A percentile compares a stretch with the other conserved stretches of the same genome.
phyloP scores from a whole-genome alignment of 202 grass and related monocot species.

The Miscanthus sacchariflorus region DNA sequence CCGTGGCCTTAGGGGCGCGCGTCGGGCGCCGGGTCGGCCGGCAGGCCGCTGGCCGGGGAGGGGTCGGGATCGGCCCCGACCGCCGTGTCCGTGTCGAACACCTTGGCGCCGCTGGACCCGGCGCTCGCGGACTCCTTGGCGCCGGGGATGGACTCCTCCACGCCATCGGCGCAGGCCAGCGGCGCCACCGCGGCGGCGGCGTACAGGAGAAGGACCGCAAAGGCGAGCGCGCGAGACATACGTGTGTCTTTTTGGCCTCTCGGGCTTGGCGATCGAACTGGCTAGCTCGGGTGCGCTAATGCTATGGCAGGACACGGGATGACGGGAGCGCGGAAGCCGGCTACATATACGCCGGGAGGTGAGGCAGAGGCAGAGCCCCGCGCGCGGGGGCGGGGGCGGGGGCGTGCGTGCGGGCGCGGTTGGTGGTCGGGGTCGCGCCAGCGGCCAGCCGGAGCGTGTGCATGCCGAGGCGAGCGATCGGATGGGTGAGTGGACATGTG shows the following conservation, averaged over 20 bases:
- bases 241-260: too few species aligned
- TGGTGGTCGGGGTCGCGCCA: too few species aligned
- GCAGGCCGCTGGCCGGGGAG: background rate
- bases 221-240: conserved; percentile 48
- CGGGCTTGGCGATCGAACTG: background rate
- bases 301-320: too few species aligned
- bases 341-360: background rate
- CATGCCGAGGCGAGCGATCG: too few species aligned
- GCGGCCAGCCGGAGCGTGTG: too few species aligned
- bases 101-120: background rate
- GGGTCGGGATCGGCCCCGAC: conserved; percentile 27
- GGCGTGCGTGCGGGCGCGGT: too few species aligned
- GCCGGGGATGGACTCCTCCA: background rate
- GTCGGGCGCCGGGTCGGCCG: conserved; percentile 35
- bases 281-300: background rate
- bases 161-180: background rate
- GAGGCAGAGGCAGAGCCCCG: too few species aligned
- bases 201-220: conserved; percentile 22
- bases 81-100: background rate
- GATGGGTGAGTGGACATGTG: too few species aligned
- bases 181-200: conserved; percentile 8
- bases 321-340: background rate
- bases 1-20: conserved; percentile 20
- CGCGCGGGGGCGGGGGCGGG: too few species aligned
- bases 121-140: background rate